Percentiles rank a stretch among this genome's conserved stretches.
Evolutionary conservation across 2,329 filamentous ascomycete species (phyloP).

Genomic region (Trichoderma sp.): DNA sequence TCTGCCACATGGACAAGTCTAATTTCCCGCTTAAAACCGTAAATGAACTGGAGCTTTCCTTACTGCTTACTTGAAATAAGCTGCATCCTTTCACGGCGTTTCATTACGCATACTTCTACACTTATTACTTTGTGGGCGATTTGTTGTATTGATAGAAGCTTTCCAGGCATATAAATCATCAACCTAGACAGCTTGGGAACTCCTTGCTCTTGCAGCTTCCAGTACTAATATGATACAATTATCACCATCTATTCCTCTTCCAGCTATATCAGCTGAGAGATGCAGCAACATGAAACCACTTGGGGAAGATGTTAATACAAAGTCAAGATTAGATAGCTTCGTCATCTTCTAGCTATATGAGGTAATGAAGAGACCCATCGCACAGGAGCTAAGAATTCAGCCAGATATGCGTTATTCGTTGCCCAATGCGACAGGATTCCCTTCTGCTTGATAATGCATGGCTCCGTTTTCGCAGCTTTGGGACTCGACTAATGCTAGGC

Average conservation of each 20-base stretch:
- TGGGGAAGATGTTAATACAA: background rate
- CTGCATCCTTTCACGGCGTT: background rate
- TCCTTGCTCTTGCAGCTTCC: background rate
- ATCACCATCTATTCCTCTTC: background rate
- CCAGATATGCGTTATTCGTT: background rate
- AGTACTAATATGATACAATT: background rate
- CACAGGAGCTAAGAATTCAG: background rate
- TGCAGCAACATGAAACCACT: background rate
- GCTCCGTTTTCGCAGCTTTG: constrained; percentile 5
- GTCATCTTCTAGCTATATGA: background rate
- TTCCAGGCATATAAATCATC: background rate
- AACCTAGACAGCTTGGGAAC: background rate
- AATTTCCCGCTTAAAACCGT: background rate
- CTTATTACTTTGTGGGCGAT: too few relatives aligned
- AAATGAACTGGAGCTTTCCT: background rate
- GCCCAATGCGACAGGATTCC: background rate
- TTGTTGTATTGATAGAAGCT: background rate
- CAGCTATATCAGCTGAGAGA: background rate
- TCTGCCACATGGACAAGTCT: background rate
- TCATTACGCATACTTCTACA: background rate
- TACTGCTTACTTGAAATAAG: background rate
- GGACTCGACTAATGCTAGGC: background rate
- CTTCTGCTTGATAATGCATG: background rate
- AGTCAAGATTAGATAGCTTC: background rate
- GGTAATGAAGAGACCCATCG: background rate